Base-by-base conservation (phyloP, 805 yeast genomes). In the Nakazawaea sp. region DNA sequence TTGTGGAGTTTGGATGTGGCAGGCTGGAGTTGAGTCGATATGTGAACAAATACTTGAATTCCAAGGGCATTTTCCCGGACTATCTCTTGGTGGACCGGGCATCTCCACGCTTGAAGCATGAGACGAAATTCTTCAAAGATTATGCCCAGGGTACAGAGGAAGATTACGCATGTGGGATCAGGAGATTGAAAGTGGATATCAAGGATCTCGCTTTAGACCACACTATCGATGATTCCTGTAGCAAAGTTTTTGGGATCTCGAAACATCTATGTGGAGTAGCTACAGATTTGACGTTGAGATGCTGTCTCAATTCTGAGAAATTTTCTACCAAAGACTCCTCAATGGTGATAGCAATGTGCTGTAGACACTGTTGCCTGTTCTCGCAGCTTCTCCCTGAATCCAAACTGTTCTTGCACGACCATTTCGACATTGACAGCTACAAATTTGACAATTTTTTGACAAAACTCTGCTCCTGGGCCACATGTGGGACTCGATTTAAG, bases 201-300 rank as follows among this genome's bases (percentile, higher is more conserved):
- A 85, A 85, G 56, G 95, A 88, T 49, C 53, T 88, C 26, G 52
- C 65, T 29, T 55, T 85, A 5, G 51, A 61, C 17, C 64, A 77
- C 13, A 42, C 77, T 1, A 49, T 52, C 16, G 49, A 45, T 2
- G 44, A 46, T 15, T 18, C 39, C 4, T 32, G 34, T 25, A 25
- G 37, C 6, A 17, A 39, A 2, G 45, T 44, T 23, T 79, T 81
- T 7, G 86, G 79, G 1, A 74, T 88, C 3, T 87, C 96, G 4
- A 88, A 88, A 55, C 97, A 88, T 59, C 59, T 89, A 25, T 88
- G 97, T 59, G 97, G 97, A 4, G 94, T 83, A 3, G 97, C 97
- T 1, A 89, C 96, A 0, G 97, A 88, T 54, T 61, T 88, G 34
- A 82, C 96, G 0, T 56, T 89, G 18, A 66, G 76, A 46, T 81